These are phyloP conservation scores for Fusarium buxicola DNA, from an alignment of 2,329 filamentous ascomycete genomes.

Conservation along the genomic window DNA sequence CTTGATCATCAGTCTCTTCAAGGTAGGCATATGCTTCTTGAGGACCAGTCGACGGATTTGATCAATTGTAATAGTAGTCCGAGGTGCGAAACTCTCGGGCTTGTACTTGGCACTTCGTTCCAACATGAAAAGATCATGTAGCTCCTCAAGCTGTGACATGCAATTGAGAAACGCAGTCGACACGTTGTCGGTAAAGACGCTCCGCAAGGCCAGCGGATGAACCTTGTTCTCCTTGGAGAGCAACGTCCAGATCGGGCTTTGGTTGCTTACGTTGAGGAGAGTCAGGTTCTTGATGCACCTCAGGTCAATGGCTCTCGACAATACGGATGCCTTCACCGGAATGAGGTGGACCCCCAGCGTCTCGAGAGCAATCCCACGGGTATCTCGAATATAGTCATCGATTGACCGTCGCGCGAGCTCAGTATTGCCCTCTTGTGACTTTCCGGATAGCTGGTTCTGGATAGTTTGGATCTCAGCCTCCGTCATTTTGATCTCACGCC, in stretches of 20 bases:
- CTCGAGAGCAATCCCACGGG: constrained; percentile 68
- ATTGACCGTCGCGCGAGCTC: constrained; percentile 48
- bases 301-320: constrained; percentile 68
- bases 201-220: constrained; percentile 63
- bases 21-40: constrained; percentile 65
- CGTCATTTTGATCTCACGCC: constrained; percentile 51
- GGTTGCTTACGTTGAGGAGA: constrained; percentile 72
- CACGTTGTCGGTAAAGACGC: constrained; percentile 73
- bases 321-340: constrained; percentile 68
- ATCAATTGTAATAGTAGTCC: constrained; percentile 63
- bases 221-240: constrained; percentile 66
- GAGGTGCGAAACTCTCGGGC: constrained; percentile 64
- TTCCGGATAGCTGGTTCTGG: constrained; percentile 42
- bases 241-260: constrained; percentile 69
- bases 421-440: constrained; percentile 22
- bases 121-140: constrained; percentile 70
- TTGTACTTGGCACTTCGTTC: constrained; percentile 64
- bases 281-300: constrained; percentile 67
- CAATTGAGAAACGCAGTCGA: constrained; percentile 65
- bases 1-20: constrained; percentile 70
- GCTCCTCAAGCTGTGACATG: constrained; percentile 62
- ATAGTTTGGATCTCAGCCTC: constrained; percentile 53
- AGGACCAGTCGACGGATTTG: constrained; percentile 69
- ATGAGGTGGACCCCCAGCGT: constrained; percentile 68
- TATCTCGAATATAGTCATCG: constrained; percentile 66